Evolutionary conservation across 2,329 filamentous ascomycete genomes (phyloP).

Genomic region (Penicillium brevicompactum): DNA sequence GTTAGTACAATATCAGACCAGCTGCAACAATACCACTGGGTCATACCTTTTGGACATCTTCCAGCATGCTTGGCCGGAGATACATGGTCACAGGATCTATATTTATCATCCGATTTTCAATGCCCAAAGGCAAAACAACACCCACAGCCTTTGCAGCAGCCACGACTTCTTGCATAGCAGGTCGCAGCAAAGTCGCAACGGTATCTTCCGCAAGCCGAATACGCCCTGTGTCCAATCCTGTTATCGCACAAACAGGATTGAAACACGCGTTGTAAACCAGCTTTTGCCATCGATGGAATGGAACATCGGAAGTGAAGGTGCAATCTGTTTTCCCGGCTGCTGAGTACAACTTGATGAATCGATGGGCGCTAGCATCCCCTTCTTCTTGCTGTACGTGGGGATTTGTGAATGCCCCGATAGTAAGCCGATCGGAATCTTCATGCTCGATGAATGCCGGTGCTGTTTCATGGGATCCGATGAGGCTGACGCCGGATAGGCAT

Average conservation of each 20-base stretch:
- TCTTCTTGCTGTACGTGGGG: constrained; percentile 5
- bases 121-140: neutral
- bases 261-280: constrained; percentile 56
- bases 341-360: constrained; percentile 45
- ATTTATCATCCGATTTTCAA: neutral
- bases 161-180: constrained; percentile 50
- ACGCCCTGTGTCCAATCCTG: constrained; percentile 53
- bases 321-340: constrained; percentile 49
- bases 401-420: constrained; percentile 53
- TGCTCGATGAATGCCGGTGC: constrained; percentile 54
- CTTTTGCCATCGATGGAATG: constrained; percentile 34
- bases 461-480: constrained; percentile 55
- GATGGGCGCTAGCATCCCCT: neutral
- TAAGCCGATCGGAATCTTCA: constrained; percentile 52
- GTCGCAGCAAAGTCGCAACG: constrained; percentile 52
- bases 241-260: constrained; percentile 57
- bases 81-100: neutral
- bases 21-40: neutral
- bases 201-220: constrained; percentile 49
- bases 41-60: neutral
- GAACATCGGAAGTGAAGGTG: constrained; percentile 36
- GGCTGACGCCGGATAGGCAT: constrained; percentile 55
- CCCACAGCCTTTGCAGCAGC: neutral
- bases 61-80: neutral
- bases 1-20: neutral